phyloP scores from a whole-genome alignment of 805 yeast genomes.

The Candida nemodendra region DNA sequence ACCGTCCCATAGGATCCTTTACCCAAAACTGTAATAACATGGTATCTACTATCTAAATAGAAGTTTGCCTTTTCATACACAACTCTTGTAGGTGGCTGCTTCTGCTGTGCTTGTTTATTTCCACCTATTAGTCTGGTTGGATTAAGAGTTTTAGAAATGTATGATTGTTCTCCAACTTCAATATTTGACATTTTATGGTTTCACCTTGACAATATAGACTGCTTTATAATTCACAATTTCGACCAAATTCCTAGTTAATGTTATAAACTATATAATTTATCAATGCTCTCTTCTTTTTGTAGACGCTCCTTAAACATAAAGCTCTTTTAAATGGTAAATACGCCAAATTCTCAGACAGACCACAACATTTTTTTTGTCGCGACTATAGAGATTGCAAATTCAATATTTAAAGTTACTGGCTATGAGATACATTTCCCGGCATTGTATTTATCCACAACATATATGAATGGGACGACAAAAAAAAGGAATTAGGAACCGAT shows the following conservation, averaged over 20 bases:
- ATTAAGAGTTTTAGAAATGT: constrained; percentile 14
- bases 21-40: constrained; percentile 60
- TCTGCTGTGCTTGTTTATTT: constrained; percentile 14
- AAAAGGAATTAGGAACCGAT: no score
- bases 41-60: constrained; percentile 60
- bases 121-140: constrained; percentile 10
- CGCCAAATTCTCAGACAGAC: no score
- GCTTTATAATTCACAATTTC: constrained; percentile 1
- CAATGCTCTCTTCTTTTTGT: no score
- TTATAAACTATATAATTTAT: no score
- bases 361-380: no score
- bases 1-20: constrained; percentile 88
- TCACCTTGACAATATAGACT: constrained; percentile 2
- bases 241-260: neutral
- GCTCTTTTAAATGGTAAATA: no score
- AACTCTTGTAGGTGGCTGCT: constrained; percentile 19
- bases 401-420: no score
- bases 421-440: no score
- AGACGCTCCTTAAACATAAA: no score
- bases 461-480: no score
- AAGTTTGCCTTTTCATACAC: constrained; percentile 57
- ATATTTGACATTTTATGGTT: constrained; percentile 5
- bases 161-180: constrained; percentile 10
- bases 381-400: no score
- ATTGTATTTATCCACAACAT: no score